Conservation (phyloP, 345 rosid species). For the Iberis pinnata region DNA sequence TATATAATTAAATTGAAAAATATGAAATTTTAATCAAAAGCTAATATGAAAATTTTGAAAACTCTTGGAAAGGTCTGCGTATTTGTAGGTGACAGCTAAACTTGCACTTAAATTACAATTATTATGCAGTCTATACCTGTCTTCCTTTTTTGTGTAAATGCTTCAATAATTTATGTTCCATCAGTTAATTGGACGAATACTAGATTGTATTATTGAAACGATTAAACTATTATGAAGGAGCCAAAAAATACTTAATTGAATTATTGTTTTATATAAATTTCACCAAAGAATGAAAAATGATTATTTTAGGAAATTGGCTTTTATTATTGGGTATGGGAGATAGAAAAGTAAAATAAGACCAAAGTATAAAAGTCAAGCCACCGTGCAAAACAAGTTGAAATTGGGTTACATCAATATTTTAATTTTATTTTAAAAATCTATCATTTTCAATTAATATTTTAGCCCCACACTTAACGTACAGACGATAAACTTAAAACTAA, state of each 20-base stretch:
- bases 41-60: background rate
- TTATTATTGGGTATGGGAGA: background rate
- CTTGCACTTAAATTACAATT: constrained; percentile 24
- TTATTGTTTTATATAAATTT: background rate
- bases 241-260: constrained; percentile 5
- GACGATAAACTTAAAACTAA: constrained; percentile 25
- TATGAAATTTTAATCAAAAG: too few relatives aligned
- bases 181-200: constrained; percentile 19
- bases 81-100: constrained; percentile 24
- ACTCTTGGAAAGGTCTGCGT: background rate
- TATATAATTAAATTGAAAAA: too few relatives aligned
- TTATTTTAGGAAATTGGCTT: background rate
- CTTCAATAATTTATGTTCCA: constrained; percentile 19
- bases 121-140: background rate
- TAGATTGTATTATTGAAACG: constrained; percentile 5
- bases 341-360: constrained; percentile 20
- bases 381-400: constrained; percentile 35
- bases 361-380: constrained; percentile 32
- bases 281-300: background rate
- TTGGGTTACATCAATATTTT: constrained; percentile 5
- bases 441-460: background rate
- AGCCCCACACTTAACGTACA: constrained; percentile 29
- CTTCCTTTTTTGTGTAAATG: constrained; percentile 27
- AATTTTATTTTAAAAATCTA: background rate
- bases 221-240: constrained; percentile 6